phyloP scores from a whole-genome alignment of 805 yeast species.

The Ogataea philodendri region DNA sequence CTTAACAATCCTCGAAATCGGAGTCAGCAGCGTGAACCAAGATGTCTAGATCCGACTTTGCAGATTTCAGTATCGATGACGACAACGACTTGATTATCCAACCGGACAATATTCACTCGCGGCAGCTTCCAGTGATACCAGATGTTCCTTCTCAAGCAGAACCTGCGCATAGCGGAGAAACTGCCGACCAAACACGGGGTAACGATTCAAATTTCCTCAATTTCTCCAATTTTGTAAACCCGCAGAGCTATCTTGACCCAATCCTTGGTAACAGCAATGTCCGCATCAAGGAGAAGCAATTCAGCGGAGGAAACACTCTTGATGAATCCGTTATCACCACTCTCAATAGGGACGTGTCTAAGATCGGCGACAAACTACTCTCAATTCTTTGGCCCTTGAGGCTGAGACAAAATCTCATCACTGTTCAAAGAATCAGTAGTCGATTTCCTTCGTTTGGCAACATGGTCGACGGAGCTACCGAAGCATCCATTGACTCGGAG shows the following conservation, averaged over 20 bases:
- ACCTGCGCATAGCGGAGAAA: background rate
- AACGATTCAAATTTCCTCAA: conserved; percentile 22
- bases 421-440: conserved; percentile 30
- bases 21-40: too few species aligned
- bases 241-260: conserved; percentile 32
- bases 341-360: conserved; percentile 36
- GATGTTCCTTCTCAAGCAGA: background rate
- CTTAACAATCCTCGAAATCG: too few species aligned
- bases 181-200: too few species aligned
- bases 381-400: conserved; percentile 39
- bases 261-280: conserved; percentile 25
- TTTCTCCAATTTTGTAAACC: conserved; percentile 36
- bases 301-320: conserved; percentile 55
- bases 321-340: conserved; percentile 56
- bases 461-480: too few species aligned
- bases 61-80: background rate
- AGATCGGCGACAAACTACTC: conserved; percentile 35
- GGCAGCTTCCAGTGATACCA: too few species aligned
- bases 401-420: conserved; percentile 30
- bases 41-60: background rate
- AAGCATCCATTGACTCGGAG: too few species aligned
- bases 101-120: background rate
- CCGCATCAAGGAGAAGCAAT: conserved; percentile 46
- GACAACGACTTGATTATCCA: background rate
- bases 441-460: conserved; percentile 20